Percentiles rank a stretch among this genome's conserved stretches.
phyloP scores from a whole-genome alignment of 208 protist species.

The Entamoeba invadens region DNA sequence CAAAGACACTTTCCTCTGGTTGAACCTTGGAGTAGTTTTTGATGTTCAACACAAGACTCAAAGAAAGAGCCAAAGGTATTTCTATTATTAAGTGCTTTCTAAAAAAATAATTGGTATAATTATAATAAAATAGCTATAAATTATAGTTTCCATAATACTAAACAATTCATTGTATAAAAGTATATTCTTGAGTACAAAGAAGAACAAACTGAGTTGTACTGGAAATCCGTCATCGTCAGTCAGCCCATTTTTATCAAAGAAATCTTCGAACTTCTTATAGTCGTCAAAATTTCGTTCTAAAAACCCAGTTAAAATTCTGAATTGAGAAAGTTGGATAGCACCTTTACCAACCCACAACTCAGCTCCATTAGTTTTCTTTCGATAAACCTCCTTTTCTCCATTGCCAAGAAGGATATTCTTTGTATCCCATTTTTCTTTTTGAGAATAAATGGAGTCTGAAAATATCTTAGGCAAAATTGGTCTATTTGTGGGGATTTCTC shows the following conservation, averaged over 20 bases:
- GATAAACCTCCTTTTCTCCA: background rate
- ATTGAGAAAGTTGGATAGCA: background rate
- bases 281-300: background rate
- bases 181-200: background rate
- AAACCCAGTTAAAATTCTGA: background rate
- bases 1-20: background rate
- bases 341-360: background rate
- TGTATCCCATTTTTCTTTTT: no score
- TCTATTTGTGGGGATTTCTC: background rate
- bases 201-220: background rate
- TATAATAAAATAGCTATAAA: no score
- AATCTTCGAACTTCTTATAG: background rate
- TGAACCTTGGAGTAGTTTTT: background rate
- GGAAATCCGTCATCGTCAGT: background rate
- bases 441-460: background rate
- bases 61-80: background rate
- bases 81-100: background rate
- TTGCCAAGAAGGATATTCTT: background rate
- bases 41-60: background rate
- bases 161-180: no score
- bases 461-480: background rate
- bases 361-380: background rate
- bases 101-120: no score
- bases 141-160: no score
- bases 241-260: background rate